Evolutionary conservation across 2,329 filamentous ascomycete genomes (phyloP), one percentile per base, ranked within the genome.

Genomic region (Colletotrichum sojae): DNA sequence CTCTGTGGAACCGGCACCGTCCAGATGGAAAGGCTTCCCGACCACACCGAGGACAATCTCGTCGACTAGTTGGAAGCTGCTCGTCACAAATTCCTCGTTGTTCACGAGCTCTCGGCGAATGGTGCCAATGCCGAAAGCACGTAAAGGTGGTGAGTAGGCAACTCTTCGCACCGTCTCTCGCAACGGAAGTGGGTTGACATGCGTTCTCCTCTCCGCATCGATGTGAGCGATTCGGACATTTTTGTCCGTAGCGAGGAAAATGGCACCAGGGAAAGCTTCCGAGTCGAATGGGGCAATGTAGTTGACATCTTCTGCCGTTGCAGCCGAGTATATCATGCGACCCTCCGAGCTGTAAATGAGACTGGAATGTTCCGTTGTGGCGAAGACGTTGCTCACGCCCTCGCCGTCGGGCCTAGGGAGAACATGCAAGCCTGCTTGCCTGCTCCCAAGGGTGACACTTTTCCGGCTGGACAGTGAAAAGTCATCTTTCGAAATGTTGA

Each of bases 281-380:
- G 92, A 87, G 77, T 98, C 89, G 76, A 99, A 97, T 0, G 92
- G 88, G 70, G 93, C 96, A 6, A 98, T 91, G 55, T 89, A 91
- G 1, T 91, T 91, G 1, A 94, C 93, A 71, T 94, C 91, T 70
- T 97, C 93, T 3, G 95, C 94, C 13, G 95, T 97, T 1, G 98
- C 94, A 2, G 96, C 95, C 5, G 95, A 97, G 81, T 97, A 99
- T 1, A 97, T 90, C 48, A 98, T 92, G 22, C 95, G 89, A 1
- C 93, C 94, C 76, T 98, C 94, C 0, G 91, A 90, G 9, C 92
- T 93, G 77, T 99, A 98, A 56, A 99, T 97, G 63, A 99, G 82
- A 71, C 94, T 98, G 0, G 96, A 93, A 76, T 98, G 94, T 75
- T 99, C 96, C 66, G 94, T 97, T 0, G 94, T 97, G 0, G 94